Evolutionary conservation across 495 filamentous ascomycete species (phyloP), one percentile per base, ranked within the genome.

Genomic region (Penicillium argentinense): DNA sequence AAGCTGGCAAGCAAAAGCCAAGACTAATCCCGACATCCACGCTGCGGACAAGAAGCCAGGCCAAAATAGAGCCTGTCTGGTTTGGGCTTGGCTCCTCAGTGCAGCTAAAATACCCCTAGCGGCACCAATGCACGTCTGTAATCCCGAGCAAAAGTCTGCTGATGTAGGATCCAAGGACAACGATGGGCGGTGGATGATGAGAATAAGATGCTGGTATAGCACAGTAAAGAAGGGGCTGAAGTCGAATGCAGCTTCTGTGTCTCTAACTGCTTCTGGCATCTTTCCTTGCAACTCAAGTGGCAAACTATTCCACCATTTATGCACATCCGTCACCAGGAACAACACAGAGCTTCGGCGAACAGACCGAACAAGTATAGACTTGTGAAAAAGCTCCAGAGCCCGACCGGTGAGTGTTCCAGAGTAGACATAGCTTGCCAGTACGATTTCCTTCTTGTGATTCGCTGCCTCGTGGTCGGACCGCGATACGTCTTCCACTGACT

Each of bases 121-220:
- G 18, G 69, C 65, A 1, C 62, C 62, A 33, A 71, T 71, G 58
- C 69, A 73, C 24, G 64, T 71, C 40, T 73, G 69, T 19, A 73
- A 29, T 2, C 58, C 66, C 14, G 69, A 73, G 29, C 59, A 64
- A 21, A 73, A 73, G 43, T 68, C 67, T 0, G 69, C 57, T 3
- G 62, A 64, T 9, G 56, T 56, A 1, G 66, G 60, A 14, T 58
- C 53, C 17, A 69, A 54, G 14, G 69, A 71, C 19, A 73, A 45
- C 9, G 60, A 66, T 3, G 69, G 69, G 12, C 69, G 67, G 67
- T 85, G 54, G 63, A 86, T 56, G 73, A 87, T 62, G 79, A 91
- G 70, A 69, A 91, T 58, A 60, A 83, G 71, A 72, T 81, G 63
- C 74, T 91, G 68, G 64, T 92, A 64, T 67, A 84, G 59, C 69